Conservation (phyloP, 331 rosid species). For the Dryas integrifolia region DNA sequence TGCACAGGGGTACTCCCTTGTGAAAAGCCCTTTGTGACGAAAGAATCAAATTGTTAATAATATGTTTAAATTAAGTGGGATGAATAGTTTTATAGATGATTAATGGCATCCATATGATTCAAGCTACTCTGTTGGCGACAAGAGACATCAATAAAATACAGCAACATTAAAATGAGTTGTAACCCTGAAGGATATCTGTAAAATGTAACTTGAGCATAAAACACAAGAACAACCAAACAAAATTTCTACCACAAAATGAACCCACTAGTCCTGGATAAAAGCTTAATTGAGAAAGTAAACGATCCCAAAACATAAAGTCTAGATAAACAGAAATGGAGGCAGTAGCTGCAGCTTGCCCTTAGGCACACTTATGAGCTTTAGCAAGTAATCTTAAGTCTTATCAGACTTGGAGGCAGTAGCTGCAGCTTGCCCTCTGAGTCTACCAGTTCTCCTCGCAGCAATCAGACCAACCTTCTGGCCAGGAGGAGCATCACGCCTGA, state of each 20-base stretch:
- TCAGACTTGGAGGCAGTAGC: slow-evolving; percentile 51
- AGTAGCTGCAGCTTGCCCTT: background rate
- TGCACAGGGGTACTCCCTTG: no score
- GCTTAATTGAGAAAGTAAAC: no score
- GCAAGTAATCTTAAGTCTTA: background rate
- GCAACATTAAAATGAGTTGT: no score
- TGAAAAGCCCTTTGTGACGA: no score
- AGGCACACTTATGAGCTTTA: slow-evolving; percentile 21
- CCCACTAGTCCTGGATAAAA: background rate
- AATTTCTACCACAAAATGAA: background rate
- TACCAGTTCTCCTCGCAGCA: slow-evolving; percentile 71
- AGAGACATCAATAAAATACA: no score
- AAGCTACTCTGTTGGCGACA: no score
- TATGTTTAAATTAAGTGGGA: no score
- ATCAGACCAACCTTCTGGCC: slow-evolving; percentile 74
- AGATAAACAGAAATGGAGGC: background rate
- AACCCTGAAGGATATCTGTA: no score
- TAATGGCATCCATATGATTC: no score
- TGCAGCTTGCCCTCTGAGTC: slow-evolving; percentile 70
- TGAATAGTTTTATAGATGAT: no score
- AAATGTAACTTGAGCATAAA: background rate
- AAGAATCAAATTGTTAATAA: no score
- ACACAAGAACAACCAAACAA: background rate
- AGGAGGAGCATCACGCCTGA: slow-evolving; percentile 75
- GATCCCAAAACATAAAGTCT: background rate